Evolutionary conservation across 192 early-diverging fungal genomes (phyloP).

Genomic region (Coemansia sp.): DNA sequence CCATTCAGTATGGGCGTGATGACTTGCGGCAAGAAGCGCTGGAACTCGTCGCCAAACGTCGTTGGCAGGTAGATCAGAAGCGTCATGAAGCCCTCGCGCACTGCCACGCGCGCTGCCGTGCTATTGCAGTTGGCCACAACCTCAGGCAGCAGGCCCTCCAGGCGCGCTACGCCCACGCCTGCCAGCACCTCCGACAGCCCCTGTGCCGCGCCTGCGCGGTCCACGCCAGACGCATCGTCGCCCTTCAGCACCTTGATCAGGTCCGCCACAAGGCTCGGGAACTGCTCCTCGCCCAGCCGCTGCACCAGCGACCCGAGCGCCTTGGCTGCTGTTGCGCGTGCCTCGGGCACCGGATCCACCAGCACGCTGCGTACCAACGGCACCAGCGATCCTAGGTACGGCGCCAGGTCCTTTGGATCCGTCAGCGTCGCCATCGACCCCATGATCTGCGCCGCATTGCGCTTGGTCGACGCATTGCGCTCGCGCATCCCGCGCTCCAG

Average conservation of each 20-base stretch:
- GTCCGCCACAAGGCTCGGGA: conserved; percentile 90
- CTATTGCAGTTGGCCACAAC: conserved; percentile 79
- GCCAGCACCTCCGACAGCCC: conserved; percentile 93
- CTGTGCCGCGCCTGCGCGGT: conserved; percentile 96
- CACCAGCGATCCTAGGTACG: conserved; percentile 81
- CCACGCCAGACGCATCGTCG: conserved; percentile 86
- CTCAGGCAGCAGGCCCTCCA: conserved; percentile 90
- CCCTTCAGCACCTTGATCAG: conserved; percentile 84
- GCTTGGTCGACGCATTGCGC: conserved; percentile 89
- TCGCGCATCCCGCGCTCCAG: conserved; percentile 89
- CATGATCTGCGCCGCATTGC: conserved; percentile 95
- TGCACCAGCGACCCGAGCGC: conserved; percentile 91
- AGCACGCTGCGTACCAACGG: conserved; percentile 90
- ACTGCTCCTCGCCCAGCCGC: conserved; percentile 89
- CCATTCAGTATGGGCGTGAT: conserved; percentile 89
- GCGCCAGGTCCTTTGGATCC: conserved; percentile 88
- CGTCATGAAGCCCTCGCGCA: conserved; percentile 97
- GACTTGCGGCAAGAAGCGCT: conserved; percentile 83
- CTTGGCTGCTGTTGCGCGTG: conserved; percentile 90
- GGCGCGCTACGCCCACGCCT: conserved; percentile 79
- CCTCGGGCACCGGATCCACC: conserved; percentile 94
- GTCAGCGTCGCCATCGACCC: conserved; percentile 98
- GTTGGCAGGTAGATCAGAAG: conserved; percentile 94
- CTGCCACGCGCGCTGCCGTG: conserved; percentile 65
- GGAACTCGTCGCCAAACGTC: conserved; percentile 92